Percentiles rank a stretch among this genome's conserved stretches.
Evolutionary conservation across 192 early-diverging fungal species (phyloP).

Genomic region (Martensiomyces pterosporus): DNA sequence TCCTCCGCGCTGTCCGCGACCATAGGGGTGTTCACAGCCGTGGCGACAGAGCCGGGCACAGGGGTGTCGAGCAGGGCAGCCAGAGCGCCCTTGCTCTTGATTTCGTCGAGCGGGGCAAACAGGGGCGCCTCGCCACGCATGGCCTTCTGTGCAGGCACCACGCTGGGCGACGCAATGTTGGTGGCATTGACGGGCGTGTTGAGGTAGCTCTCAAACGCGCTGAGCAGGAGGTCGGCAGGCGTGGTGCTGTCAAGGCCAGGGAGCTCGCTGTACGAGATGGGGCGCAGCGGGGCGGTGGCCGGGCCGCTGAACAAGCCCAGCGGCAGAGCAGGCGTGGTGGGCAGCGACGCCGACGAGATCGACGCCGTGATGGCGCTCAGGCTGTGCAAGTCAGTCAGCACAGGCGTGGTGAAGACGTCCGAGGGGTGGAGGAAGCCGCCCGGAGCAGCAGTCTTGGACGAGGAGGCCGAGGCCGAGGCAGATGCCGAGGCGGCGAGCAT

Average conservation of each 20-base stretch:
- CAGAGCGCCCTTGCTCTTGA: conserved; percentile 18
- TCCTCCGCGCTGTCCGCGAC: conserved; percentile 5
- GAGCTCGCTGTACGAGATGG: conserved; percentile 4
- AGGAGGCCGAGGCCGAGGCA: not conserved
- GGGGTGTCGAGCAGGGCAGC: not conserved
- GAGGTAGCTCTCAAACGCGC: conserved; percentile 37
- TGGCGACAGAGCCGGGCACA: not conserved
- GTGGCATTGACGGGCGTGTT: conserved; percentile 23
- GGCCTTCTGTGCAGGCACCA: conserved; percentile 1
- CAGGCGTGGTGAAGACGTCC: conserved; percentile 21
- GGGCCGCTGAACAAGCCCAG: conserved; percentile 5
- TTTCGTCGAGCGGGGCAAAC: conserved; percentile 50
- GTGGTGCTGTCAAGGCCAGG: not conserved
- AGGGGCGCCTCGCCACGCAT: conserved; percentile 7
- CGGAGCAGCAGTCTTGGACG: not conserved
- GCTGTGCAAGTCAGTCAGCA: conserved; percentile 6
- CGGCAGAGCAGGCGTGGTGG: conserved; percentile 15
- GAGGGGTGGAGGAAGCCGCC: conserved; percentile 4
- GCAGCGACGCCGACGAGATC: conserved; percentile 17
- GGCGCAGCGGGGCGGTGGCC: conserved; percentile 15
- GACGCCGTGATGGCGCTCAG: not conserved
- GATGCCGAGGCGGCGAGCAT: too few relatives aligned
- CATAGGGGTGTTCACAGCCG: not conserved
- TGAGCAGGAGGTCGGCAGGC: conserved; percentile 13
- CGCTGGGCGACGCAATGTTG: conserved; percentile 11